Percentiles rank a stretch among this genome's conserved stretches.
Conservation (phyloP, 768 basidiomycete genomes). For the Tylopilus vinaceipallidus region DNA sequence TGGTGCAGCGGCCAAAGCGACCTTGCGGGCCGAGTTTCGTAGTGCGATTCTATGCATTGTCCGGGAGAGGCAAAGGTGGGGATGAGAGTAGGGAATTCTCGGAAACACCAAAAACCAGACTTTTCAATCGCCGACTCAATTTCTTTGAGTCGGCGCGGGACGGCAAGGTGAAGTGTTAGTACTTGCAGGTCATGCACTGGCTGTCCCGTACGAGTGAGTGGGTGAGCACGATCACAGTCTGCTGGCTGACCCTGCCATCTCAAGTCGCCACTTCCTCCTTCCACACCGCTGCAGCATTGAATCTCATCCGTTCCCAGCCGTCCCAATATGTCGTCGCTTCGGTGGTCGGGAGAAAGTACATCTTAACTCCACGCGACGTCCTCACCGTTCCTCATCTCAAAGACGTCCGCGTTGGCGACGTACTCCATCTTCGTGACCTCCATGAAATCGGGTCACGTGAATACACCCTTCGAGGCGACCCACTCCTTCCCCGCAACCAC, state of each 20-base stretch:
- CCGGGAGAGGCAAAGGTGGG: conserved; percentile 42
- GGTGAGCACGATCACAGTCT: too few species aligned
- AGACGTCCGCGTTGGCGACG: conserved; percentile 82
- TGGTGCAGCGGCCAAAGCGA: conserved; percentile 63
- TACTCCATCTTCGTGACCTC: conserved; percentile 78
- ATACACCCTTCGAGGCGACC: conserved; percentile 83
- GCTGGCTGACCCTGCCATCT: conserved; percentile 6
- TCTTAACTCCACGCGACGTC: conserved; percentile 86
- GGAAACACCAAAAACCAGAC: conserved; percentile 32
- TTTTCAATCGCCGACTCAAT: conserved; percentile 33
- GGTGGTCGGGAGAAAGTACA: conserved; percentile 83
- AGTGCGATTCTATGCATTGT: conserved; percentile 85
- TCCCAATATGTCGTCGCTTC: conserved; percentile 90
- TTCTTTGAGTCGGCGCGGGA: conserved; percentile 9
- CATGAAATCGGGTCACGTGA: conserved; percentile 95
- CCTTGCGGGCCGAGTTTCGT: conserved; percentile 79
- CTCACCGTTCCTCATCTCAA: conserved; percentile 92
- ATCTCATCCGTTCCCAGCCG: conserved; percentile 86
- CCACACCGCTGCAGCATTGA: conserved; percentile 60
- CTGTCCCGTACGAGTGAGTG: too few species aligned
- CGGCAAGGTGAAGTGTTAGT: conserved; percentile 7
- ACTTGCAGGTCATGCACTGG: conserved; percentile 11
- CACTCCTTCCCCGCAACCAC: conserved; percentile 59
- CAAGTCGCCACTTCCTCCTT: conserved; percentile 27
- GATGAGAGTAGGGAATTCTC: conserved; percentile 42